Conservation (phyloP, 768 basidiomycete species). For the Boletus reticulatus region DNA sequence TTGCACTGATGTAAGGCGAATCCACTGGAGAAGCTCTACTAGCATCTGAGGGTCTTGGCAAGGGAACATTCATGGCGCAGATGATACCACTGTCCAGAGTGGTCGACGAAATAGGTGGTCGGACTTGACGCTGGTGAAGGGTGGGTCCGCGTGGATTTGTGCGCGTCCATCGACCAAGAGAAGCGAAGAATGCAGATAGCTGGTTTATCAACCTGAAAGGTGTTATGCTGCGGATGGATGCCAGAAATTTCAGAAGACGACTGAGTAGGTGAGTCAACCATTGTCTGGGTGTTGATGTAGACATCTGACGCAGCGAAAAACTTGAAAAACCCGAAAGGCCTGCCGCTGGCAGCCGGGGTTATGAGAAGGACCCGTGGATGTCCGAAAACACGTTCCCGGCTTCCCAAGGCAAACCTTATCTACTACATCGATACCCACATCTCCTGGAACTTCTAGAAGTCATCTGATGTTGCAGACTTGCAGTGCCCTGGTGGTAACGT, state of each 20-base stretch:
- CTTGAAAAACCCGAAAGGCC: no score
- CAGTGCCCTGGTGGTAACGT: no score
- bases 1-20: conserved; percentile 6
- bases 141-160: background rate
- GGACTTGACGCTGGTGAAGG: background rate
- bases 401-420: no score
- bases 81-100: background rate
- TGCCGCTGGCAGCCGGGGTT: background rate
- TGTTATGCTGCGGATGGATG: background rate
- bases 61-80: conserved; percentile 19
- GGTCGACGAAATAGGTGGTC: background rate
- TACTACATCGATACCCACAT: no score
- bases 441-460: no score
- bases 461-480: no score
- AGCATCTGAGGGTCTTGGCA: background rate
- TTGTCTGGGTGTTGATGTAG: background rate
- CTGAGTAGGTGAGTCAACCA: background rate
- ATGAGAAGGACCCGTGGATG: background rate
- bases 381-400: no score
- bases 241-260: conserved; percentile 2
- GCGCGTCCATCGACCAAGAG: conserved; percentile 1
- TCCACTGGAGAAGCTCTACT: conserved; percentile 12
- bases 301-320: background rate
- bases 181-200: conserved; percentile 1
- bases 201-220: background rate